Percentiles rank a stretch among this genome's conserved stretches.
These are phyloP conservation scores for Leishmania arabica DNA, from an alignment of 208 protist species.

Conservation along the genomic window DNA sequence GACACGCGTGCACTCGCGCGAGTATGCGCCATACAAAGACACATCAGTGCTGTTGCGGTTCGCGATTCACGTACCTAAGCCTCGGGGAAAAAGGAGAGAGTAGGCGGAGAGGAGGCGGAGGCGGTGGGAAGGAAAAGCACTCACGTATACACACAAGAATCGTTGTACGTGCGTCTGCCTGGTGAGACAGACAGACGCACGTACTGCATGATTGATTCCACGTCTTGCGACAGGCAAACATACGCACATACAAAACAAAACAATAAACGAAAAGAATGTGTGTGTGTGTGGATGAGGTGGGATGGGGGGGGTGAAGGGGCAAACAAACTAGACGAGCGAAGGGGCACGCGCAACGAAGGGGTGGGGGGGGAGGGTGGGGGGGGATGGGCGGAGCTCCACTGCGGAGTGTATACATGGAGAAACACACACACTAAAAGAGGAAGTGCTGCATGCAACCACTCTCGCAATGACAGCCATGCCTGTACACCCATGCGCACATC, in stretches of 20 bases:
- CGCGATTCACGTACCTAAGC: not conserved
- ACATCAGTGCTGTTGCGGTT: not conserved
- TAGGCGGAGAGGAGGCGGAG: too few species aligned
- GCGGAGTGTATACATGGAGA: not conserved
- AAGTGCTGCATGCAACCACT: not conserved
- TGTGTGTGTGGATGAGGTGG: not conserved
- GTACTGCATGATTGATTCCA: not conserved
- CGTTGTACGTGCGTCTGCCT: not conserved
- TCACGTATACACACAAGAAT: not conserved
- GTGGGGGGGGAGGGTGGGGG: too few species aligned
- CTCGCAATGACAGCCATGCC: not conserved
- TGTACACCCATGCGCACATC: not conserved
- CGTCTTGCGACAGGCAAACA: not conserved
- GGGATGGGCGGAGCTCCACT: too few species aligned
- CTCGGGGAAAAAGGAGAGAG: too few species aligned
- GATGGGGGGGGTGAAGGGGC: too few species aligned
- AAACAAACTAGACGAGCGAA: too few species aligned
- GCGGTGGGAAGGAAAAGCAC: not conserved
- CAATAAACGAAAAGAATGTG: not conserved
- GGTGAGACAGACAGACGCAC: not conserved
- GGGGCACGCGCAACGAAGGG: not conserved
- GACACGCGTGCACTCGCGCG: not conserved
- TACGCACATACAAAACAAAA: not conserved
- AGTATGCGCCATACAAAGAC: not conserved
- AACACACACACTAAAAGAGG: not conserved